A percentile compares a stretch with the other conserved stretches of the same genome.
Evolutionary conservation across 2,329 filamentous ascomycete species (phyloP).

Genomic region (Triangularia verruculosa): DNA sequence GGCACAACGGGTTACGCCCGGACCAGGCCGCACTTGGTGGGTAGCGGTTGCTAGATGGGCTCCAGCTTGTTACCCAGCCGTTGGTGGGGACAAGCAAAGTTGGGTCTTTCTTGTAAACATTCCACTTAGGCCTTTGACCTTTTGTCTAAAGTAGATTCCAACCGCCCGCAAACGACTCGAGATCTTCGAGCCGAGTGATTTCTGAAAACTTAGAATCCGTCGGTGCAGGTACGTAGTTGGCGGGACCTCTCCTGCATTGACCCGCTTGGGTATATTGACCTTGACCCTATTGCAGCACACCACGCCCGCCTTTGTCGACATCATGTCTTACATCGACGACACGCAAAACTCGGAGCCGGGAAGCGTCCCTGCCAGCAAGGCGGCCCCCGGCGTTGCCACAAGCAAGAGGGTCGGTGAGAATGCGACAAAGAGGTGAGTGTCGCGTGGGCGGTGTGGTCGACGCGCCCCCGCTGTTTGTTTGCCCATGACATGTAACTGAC

Average conservation of each 20-base stretch:
- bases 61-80: conserved; percentile 18
- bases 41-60: conserved; percentile 25
- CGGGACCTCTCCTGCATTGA: background rate
- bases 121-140: conserved; percentile 11
- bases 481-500: background rate
- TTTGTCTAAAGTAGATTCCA: background rate
- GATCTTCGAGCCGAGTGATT: conserved; percentile 2
- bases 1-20: conserved; percentile 2
- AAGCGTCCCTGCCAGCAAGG: conserved; percentile 61
- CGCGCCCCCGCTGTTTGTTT: background rate
- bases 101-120: conserved; percentile 26
- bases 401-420: conserved; percentile 64
- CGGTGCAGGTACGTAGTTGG: conserved; percentile 21
- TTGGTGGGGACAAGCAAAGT: conserved; percentile 17
- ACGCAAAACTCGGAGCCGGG: conserved; percentile 67
- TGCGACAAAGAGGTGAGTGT: conserved; percentile 69
- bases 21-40: conserved; percentile 2
- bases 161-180: background rate
- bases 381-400: conserved; percentile 41
- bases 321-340: conserved; percentile 59
- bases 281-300: conserved; percentile 13
- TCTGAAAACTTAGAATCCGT: conserved; percentile 18
- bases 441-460: conserved; percentile 7
- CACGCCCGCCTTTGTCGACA: conserved; percentile 15
- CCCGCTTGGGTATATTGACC: conserved; percentile 17